Percentiles rank a stretch among this genome's conserved stretches.
These are phyloP conservation scores for Phialemoniopsis sp. DNA, from an alignment of 2,329 filamentous ascomycete genomes.

Conservation along the genomic window DNA sequence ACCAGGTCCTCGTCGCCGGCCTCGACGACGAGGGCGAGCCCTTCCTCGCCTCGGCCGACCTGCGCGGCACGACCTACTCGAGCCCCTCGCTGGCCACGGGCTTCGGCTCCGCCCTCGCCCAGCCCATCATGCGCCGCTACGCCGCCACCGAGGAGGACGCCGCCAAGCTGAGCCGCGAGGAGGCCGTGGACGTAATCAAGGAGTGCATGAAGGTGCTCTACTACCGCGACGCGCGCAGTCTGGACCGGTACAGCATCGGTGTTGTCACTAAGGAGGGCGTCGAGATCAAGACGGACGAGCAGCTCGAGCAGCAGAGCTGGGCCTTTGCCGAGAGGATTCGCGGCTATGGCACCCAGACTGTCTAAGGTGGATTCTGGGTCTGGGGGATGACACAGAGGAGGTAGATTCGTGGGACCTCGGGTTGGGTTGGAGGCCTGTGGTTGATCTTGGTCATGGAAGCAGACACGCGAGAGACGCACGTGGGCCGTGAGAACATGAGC, in stretches of 20 bases:
- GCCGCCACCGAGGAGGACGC: slow-evolving; percentile 82
- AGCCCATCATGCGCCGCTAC: slow-evolving; percentile 81
- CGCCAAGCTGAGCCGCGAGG: slow-evolving; percentile 66
- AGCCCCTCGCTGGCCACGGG: slow-evolving; percentile 88
- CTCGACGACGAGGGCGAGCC: slow-evolving; percentile 75
- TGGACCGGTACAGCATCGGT: slow-evolving; percentile 88
- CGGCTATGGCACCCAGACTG: slow-evolving; percentile 86
- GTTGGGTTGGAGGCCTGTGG: too few relatives aligned
- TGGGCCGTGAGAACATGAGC: too few relatives aligned
- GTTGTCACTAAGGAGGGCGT: slow-evolving; percentile 87
- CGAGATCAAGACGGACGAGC: slow-evolving; percentile 76
- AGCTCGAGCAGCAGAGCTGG: slow-evolving; percentile 96
- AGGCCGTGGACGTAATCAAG: slow-evolving; percentile 76
- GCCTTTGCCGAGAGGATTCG: slow-evolving; percentile 92
- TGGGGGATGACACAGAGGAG: background rate
- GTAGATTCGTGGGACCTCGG: too few relatives aligned
- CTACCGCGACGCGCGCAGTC: slow-evolving; percentile 91
- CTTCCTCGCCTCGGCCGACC: slow-evolving; percentile 87
- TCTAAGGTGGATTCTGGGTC: slow-evolving; percentile 31
- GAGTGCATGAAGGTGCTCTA: slow-evolving; percentile 98
- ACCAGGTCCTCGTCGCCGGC: slow-evolving; percentile 86
- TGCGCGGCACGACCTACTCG: slow-evolving; percentile 88
- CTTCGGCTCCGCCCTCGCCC: slow-evolving; percentile 87
- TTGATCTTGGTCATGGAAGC: too few relatives aligned
- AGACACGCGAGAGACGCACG: too few relatives aligned